Evolutionary conservation across 2,329 filamentous ascomycete species (phyloP), one percentile per base, ranked within the genome.

Genomic region (Pseudogymnoascus sp.): DNA sequence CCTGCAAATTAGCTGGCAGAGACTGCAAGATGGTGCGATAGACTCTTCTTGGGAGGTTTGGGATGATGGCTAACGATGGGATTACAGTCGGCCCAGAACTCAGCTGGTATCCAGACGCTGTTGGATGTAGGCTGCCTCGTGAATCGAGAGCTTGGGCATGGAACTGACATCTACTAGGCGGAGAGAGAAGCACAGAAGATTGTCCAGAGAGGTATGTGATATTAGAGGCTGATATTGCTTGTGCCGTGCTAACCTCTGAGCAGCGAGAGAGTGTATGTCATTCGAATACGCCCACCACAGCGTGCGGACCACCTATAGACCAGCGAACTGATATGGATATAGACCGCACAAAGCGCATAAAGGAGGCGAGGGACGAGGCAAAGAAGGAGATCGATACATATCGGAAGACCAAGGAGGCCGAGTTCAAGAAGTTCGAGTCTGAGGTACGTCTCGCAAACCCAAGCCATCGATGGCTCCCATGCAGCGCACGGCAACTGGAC

Each of bases 151-250:
- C 13, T 39, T 61, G 29, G 31, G 31, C 4, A n/a, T 35, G 52
- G 65, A 71, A 73, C 75, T 80, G 68, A 80, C 72, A 12, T 13
- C 55, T 66, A 40, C 61, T 67, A 97, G 93, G 92, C 94, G 71
- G 94, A 99, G 84, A 89, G 92, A 78, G 93, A 97, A 77, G 94
- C 94, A 65, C 93, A 96, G 79, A 97, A 97, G 84, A 99, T 99
- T 75, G 92, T 99, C 63, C 93, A 97, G 77, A 92, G 94, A 84
- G 90, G 93, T 95, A 76, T 64, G 79, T 75, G 37, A 39, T 40
- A 9, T 55, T 55, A 10, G 27, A 7, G 21, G 48, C 5, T 55
- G 29, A 55, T 33, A 21, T 29, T 55, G 2, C 5, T 2, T 55
- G 29, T 18, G 48, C 48, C 1, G 60, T 67, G 65, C 74, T 76